Conservation (phyloP, 2,329 filamentous ascomycete genomes). For the Daldinia sp. region DNA sequence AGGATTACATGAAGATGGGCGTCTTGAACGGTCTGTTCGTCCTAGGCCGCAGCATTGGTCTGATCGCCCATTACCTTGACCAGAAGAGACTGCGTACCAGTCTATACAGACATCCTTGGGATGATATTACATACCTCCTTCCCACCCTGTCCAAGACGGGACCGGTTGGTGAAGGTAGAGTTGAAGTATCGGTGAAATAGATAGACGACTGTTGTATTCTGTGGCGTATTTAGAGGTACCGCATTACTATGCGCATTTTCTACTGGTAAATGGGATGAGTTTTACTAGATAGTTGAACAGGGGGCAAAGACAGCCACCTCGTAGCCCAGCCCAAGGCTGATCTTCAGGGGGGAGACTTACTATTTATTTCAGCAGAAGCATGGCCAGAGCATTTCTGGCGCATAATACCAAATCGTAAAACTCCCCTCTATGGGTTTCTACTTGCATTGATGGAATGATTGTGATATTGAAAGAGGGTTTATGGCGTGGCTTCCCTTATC, state of each 20-base stretch:
- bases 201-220: slow-evolving; percentile 47
- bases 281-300: slow-evolving; percentile 38
- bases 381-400: slow-evolving; percentile 33
- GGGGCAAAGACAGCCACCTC: slow-evolving; percentile 28
- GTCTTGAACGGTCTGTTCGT: slow-evolving; percentile 99
- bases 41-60: slow-evolving; percentile 94
- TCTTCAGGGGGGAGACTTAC: slow-evolving; percentile 46
- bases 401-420: slow-evolving; percentile 45
- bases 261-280: slow-evolving; percentile 27
- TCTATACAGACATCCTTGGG: slow-evolving; percentile 99
- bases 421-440: slow-evolving; percentile 19
- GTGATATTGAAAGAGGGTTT: background rate
- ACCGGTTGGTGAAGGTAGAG: slow-evolving; percentile 84
- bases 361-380: slow-evolving; percentile 40
- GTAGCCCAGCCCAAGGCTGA: slow-evolving; percentile 42
- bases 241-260: slow-evolving; percentile 28
- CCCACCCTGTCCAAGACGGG: slow-evolving; percentile 80
- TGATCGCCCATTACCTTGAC: slow-evolving; percentile 99
- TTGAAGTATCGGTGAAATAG: slow-evolving; percentile 83
- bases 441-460: background rate
- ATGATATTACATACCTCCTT: slow-evolving; percentile 95
- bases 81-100: slow-evolving; percentile 99
- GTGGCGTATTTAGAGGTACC: slow-evolving; percentile 41
- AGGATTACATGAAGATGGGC: slow-evolving; percentile 99
- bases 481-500: too few relatives aligned